These are phyloP conservation scores for Malassezia brasiliensis DNA, from an alignment of 1,284 basidiomycete species.

Conservation along the genomic window DNA sequence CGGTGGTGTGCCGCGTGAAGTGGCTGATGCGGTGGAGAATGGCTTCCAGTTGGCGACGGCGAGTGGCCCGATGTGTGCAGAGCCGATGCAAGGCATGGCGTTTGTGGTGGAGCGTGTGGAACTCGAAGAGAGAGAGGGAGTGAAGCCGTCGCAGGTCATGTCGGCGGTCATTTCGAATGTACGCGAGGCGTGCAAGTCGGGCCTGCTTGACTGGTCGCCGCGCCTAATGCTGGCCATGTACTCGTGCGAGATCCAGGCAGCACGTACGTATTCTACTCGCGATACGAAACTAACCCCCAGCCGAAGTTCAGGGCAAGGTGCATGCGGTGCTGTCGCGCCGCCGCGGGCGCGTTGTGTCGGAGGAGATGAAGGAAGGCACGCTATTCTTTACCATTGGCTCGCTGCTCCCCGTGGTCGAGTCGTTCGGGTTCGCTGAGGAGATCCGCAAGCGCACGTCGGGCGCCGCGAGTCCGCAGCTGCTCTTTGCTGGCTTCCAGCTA, in stretches of 20 bases:
- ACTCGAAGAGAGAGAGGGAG: conserved; percentile 54
- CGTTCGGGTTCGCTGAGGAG: conserved; percentile 97
- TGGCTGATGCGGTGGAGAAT: conserved; percentile 60
- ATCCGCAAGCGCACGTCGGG: conserved; percentile 93
- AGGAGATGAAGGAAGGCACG: conserved; percentile 98
- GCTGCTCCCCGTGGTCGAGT: conserved; percentile 87
- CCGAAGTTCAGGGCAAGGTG: conserved; percentile 93
- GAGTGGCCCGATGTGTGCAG: conserved; percentile 86
- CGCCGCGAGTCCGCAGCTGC: conserved; percentile 88
- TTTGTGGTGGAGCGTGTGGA: conserved; percentile 74
- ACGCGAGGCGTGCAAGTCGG: conserved; percentile 77
- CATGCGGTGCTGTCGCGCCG: conserved; percentile 88
- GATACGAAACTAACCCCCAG: conserved; percentile 36
- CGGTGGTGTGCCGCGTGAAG: conserved; percentile 15
- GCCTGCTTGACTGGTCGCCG: conserved; percentile 92
- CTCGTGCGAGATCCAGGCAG: conserved; percentile 94
- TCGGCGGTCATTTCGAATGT: conserved; percentile 81
- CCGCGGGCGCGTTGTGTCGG: conserved; percentile 79
- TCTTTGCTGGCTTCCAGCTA: conserved; percentile 63
- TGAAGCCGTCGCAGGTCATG: conserved; percentile 61
- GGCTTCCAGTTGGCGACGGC: conserved; percentile 91
- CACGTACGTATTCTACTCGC: conserved; percentile 62
- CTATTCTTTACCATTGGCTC: conserved; percentile 85
- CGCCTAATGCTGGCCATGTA: conserved; percentile 97
- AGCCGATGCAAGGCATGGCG: conserved; percentile 85